Evolutionary conservation across 1,139 yeast species (phyloP).

Genomic region (Debaryomycetaceae sp.): DNA sequence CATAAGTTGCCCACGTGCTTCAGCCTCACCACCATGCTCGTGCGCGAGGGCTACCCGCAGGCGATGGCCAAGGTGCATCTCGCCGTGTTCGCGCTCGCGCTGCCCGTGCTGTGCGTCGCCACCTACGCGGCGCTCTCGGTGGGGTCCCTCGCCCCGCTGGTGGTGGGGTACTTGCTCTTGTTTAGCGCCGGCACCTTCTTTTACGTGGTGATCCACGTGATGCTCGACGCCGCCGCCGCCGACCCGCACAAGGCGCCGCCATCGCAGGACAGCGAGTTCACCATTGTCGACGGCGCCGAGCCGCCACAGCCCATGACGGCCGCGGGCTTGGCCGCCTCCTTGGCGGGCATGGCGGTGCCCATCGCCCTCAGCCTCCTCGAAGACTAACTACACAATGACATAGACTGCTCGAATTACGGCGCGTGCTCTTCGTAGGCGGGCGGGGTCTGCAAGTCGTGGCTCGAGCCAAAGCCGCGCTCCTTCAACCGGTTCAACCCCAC

Average conservation of each 20-base stretch:
- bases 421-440: too few relatives aligned
- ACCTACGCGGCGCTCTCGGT: conserved; percentile 38
- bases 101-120: conserved; percentile 49
- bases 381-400: background rate
- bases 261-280: conserved; percentile 7
- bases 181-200: conserved; percentile 73
- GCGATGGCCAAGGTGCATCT: conserved; percentile 38
- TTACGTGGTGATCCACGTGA: conserved; percentile 64
- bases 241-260: conserved; percentile 1
- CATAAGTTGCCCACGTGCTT: conserved; percentile 78
- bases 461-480: conserved; percentile 20
- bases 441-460: conserved; percentile 8
- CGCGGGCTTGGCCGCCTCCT: conserved; percentile 5
- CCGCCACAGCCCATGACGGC: background rate
- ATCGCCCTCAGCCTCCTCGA: conserved; percentile 5
- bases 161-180: conserved; percentile 49
- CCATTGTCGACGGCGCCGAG: conserved; percentile 4
- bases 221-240: conserved; percentile 30
- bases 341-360: conserved; percentile 8
- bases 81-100: conserved; percentile 43
- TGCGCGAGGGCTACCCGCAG: conserved; percentile 29
- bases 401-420: background rate
- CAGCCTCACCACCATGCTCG: conserved; percentile 57
- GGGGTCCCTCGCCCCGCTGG: conserved; percentile 26
- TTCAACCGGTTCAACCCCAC: conserved; percentile 40